Evolutionary conservation across 2,329 filamentous ascomycete species (phyloP).

Genomic region (Pleurostoma richardsiae): DNA sequence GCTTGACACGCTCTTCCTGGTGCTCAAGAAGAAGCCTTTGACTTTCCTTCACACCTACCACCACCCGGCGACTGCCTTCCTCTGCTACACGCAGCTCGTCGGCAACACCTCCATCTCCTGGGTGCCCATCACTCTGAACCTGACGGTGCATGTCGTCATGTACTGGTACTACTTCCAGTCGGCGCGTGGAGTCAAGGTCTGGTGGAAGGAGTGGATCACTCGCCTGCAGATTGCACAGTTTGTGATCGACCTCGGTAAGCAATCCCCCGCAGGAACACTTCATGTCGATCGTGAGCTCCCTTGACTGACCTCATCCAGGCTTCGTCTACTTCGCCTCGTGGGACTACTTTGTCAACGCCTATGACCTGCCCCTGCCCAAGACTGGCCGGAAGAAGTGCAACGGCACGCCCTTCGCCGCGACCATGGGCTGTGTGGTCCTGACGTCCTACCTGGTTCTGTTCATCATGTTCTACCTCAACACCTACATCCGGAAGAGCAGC

Average conservation of each 20-base stretch:
- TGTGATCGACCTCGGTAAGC: constrained; percentile 87
- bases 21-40: constrained; percentile 98
- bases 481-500: constrained; percentile 79
- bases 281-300: neutral
- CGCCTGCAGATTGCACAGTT: constrained; percentile 96
- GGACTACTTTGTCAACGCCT: constrained; percentile 91
- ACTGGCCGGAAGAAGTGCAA: constrained; percentile 66
- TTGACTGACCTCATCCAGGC: constrained; percentile 38
- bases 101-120: constrained; percentile 90
- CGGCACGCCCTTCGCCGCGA: constrained; percentile 93
- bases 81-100: constrained; percentile 95
- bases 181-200: constrained; percentile 87
- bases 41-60: constrained; percentile 99
- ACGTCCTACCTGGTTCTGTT: constrained; percentile 95
- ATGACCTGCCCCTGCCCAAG: constrained; percentile 82
- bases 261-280: neutral
- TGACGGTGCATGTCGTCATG: constrained; percentile 95
- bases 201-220: constrained; percentile 99
- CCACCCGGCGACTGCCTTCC: constrained; percentile 90
- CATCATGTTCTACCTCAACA: constrained; percentile 97
- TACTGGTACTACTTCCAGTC: constrained; percentile 99
- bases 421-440: constrained; percentile 85
- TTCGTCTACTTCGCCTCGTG: constrained; percentile 99
- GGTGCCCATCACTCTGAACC: constrained; percentile 88
- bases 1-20: constrained; percentile 90